Evolutionary conservation across 2,329 filamentous ascomycete genomes (phyloP).

Genomic region (Penicillium sp.): DNA sequence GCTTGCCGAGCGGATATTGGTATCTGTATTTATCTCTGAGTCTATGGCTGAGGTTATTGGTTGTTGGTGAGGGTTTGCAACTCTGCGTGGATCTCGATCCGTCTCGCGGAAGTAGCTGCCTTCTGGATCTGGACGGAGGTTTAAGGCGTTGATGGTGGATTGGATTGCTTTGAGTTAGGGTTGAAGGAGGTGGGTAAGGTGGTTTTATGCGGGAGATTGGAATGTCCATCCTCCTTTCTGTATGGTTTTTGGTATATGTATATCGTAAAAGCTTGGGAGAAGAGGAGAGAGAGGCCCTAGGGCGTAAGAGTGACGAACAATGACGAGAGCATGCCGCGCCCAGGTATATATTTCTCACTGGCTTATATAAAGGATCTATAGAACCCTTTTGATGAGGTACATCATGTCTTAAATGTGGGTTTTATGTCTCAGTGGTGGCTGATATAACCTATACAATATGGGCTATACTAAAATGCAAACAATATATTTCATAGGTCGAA

Average conservation of each 20-base stretch:
- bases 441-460: too few species aligned
- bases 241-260: neutral
- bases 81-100: conserved; percentile 47
- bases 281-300: neutral
- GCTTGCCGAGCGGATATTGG: conserved; percentile 40
- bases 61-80: too few species aligned
- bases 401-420: neutral
- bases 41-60: too few species aligned
- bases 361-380: neutral
- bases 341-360: neutral
- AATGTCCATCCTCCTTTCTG: too few species aligned
- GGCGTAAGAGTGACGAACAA: neutral
- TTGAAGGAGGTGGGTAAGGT: too few species aligned
- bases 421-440: neutral
- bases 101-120: conserved; percentile 66
- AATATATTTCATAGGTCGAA: too few species aligned
- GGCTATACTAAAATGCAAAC: too few species aligned
- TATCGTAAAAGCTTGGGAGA: neutral
- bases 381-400: neutral
- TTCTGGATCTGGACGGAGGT: conserved; percentile 59
- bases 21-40: conserved; percentile 17
- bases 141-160: conserved; percentile 46
- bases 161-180: conserved; percentile 23
- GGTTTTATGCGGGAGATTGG: too few species aligned
- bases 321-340: neutral